These are phyloP conservation scores for Chytriomyces sp. DNA, from an alignment of 192 early-diverging fungal genomes.

Conservation along the genomic window DNA sequence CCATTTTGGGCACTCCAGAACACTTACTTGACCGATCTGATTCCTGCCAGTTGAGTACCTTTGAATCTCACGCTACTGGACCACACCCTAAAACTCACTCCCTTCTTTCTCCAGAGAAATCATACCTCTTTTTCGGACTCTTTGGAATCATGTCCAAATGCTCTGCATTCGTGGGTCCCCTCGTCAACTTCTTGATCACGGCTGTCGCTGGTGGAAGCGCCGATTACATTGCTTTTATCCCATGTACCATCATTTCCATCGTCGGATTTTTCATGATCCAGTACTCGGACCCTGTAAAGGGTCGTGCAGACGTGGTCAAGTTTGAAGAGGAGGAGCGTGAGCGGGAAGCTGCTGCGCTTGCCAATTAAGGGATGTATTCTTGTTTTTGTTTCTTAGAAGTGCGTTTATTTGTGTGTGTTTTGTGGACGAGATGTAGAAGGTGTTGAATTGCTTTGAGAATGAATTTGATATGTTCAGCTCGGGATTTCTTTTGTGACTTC, in stretches of 20 bases:
- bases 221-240: slow-evolving; percentile 24
- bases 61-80: no score
- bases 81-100: no score
- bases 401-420: no score
- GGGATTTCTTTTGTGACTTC: neutral
- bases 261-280: slow-evolving; percentile 27
- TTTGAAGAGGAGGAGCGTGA: slow-evolving; percentile 26
- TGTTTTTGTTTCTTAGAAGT: no score
- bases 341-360: neutral
- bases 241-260: slow-evolving; percentile 24
- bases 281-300: slow-evolving; percentile 21
- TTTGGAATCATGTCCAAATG: slow-evolving; percentile 51
- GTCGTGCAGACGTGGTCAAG: slow-evolving; percentile 6
- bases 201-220: neutral
- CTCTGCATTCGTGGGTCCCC: slow-evolving; percentile 48
- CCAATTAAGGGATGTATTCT: neutral
- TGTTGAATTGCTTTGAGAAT: neutral
- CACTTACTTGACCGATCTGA: slow-evolving; percentile 48
- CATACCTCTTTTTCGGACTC: slow-evolving; percentile 52
- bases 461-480: neutral
- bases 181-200: slow-evolving; percentile 35
- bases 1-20: slow-evolving; percentile 49
- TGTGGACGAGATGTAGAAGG: no score
- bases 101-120: no score
- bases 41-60: slow-evolving; percentile 29